phyloP scores from a whole-genome alignment of 2,329 filamentous ascomycete genomes.

The Dothistroma pini region DNA sequence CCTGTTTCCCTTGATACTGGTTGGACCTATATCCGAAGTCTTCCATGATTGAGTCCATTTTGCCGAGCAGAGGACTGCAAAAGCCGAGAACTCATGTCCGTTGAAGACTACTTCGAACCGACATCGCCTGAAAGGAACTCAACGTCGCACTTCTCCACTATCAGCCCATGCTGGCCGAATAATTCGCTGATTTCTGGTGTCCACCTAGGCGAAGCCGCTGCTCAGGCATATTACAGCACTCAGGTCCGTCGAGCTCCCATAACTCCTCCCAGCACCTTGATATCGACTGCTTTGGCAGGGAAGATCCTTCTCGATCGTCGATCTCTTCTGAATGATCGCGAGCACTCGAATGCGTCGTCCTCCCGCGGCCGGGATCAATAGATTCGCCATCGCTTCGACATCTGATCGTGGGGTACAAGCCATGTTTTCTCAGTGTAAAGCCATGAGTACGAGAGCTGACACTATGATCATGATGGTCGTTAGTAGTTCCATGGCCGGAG shows the following conservation, averaged over 20 bases:
- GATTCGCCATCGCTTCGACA: no score
- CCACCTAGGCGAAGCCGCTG: neutral
- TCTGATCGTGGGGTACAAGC: no score
- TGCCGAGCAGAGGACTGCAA: conserved; percentile 9
- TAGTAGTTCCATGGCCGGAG: neutral
- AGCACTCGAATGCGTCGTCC: no score
- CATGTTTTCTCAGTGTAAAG: neutral
- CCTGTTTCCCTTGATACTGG: neutral
- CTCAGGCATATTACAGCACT: no score
- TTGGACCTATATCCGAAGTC: neutral
- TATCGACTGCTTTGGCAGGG: no score
- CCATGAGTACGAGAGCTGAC: neutral
- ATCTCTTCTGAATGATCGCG: no score
- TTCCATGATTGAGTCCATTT: conserved; percentile 13
- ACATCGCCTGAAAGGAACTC: conserved; percentile 10
- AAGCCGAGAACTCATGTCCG: neutral
- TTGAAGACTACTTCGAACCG: conserved; percentile 8
- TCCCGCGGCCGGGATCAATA: no score
- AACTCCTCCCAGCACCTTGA: no score
- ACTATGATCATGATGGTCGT: neutral
- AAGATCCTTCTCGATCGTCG: no score
- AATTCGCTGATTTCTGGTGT: neutral
- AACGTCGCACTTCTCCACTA: neutral
- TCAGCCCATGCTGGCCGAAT: neutral
- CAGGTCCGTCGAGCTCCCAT: no score